Percentiles rank a stretch among this genome's conserved stretches.
phyloP scores from a whole-genome alignment of 805 yeast species.

The Myxozyma monticola region DNA sequence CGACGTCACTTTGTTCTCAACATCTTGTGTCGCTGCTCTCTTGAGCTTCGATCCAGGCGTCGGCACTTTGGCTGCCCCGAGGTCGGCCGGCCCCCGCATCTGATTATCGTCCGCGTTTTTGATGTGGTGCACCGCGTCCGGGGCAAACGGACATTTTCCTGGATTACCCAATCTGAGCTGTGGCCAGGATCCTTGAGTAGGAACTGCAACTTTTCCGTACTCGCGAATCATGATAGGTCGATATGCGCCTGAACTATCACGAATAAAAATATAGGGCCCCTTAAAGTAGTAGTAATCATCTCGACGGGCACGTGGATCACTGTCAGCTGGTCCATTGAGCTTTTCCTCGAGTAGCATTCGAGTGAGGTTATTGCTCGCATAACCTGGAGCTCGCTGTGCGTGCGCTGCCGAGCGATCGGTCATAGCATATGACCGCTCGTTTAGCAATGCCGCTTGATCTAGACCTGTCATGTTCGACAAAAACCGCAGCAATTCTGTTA shows the following conservation, averaged over 20 bases:
- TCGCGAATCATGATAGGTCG: constrained; percentile 83
- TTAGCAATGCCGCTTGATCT: background rate
- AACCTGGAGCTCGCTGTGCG: constrained; percentile 15
- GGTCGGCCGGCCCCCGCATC: background rate
- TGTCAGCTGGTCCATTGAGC: constrained; percentile 79
- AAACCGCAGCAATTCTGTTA: constrained; percentile 20
- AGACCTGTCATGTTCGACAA: constrained; percentile 8
- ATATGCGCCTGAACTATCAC: constrained; percentile 73
- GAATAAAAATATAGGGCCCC: constrained; percentile 71
- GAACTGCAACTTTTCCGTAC: constrained; percentile 55
- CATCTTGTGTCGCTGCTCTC: constrained; percentile 6
- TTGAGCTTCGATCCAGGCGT: constrained; percentile 2
- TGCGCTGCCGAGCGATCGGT: background rate
- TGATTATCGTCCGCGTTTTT: constrained; percentile 1
- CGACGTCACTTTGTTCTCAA: constrained; percentile 5
- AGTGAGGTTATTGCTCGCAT: constrained; percentile 38
- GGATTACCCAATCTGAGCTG: constrained; percentile 58
- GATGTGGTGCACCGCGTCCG: constrained; percentile 15
- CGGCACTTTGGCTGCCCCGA: background rate
- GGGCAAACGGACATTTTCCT: constrained; percentile 83
- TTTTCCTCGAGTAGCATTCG: constrained; percentile 80
- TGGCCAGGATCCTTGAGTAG: constrained; percentile 55
- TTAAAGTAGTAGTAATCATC: constrained; percentile 84
- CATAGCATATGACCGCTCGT: background rate
- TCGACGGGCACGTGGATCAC: constrained; percentile 81